These are phyloP conservation scores for Magnolia kwangsiensis DNA, from an alignment of 164 flowering plant species.

Conservation along the genomic window DNA sequence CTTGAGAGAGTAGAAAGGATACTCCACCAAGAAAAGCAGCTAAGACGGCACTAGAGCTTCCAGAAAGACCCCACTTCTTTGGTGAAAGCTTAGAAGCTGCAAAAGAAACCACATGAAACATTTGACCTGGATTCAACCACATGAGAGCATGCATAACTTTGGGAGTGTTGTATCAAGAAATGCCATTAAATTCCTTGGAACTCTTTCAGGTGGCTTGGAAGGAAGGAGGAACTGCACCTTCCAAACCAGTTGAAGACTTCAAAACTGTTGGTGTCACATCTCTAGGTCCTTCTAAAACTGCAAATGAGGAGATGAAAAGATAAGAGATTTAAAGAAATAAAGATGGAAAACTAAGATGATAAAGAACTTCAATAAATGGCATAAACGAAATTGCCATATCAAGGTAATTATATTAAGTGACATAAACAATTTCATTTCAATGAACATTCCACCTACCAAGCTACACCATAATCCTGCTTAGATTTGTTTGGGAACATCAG, in stretches of 20 bases:
- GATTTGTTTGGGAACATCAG: too few species aligned
- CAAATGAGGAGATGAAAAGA: slow-evolving; percentile 15
- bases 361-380: too few species aligned
- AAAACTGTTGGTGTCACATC: slow-evolving; percentile 75
- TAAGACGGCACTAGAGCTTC: slow-evolving; percentile 51
- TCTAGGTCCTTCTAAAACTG: slow-evolving; percentile 86
- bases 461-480: too few species aligned
- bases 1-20: slow-evolving; percentile 67
- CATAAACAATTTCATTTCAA: too few species aligned
- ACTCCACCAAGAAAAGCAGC: slow-evolving; percentile 65
- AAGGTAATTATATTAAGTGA: too few species aligned
- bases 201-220: not conserved
- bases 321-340: not conserved
- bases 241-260: slow-evolving; percentile 80
- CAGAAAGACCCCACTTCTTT: slow-evolving; percentile 95
- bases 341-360: not conserved
- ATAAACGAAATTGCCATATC: too few species aligned
- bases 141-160: not conserved
- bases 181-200: not conserved
- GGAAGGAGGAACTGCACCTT: slow-evolving; percentile 42
- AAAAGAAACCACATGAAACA: slow-evolving; percentile 1
- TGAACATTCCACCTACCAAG: too few species aligned
- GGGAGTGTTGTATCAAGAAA: not conserved
- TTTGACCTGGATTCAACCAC: not conserved
- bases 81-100: slow-evolving; percentile 80